Percentiles rank a stretch among this genome's conserved stretches.
Evolutionary conservation across 306 rosid genomes (phyloP).

Genomic region (Lupinus albus): DNA sequence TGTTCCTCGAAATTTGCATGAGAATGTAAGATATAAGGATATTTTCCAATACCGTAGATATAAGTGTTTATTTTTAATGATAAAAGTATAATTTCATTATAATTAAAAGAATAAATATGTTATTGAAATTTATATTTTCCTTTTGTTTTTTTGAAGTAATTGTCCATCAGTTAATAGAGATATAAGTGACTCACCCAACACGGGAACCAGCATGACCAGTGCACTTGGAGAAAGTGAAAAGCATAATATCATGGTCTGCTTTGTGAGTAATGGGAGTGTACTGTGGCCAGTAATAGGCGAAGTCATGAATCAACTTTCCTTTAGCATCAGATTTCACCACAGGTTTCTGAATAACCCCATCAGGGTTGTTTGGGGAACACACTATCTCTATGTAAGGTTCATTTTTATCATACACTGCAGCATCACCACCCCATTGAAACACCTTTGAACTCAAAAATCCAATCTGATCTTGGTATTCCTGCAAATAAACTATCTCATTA

Average conservation of each 20-base stretch:
- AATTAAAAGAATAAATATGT: too few species aligned
- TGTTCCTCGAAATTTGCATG: too few species aligned
- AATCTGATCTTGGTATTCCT: slow-evolving; percentile 65
- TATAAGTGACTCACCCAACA: slow-evolving; percentile 56
- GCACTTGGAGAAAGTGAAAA: slow-evolving; percentile 83
- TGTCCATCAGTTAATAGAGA: too few species aligned
- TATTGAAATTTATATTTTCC: too few species aligned
- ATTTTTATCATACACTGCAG: slow-evolving; percentile 47
- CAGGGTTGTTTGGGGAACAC: slow-evolving; percentile 79
- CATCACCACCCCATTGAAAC: slow-evolving; percentile 82
- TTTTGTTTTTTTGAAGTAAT: too few species aligned
- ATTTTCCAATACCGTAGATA: too few species aligned
- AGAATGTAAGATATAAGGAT: too few species aligned
- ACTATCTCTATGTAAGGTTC: slow-evolving; percentile 78
- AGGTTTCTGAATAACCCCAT: slow-evolving; percentile 53
- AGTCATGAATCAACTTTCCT: slow-evolving; percentile 62
- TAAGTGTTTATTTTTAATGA: too few species aligned
- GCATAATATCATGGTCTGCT: slow-evolving; percentile 63
- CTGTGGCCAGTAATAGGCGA: slow-evolving; percentile 92
- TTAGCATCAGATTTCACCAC: slow-evolving; percentile 44
- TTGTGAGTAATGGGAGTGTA: slow-evolving; percentile 67
- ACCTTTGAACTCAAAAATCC: slow-evolving; percentile 50
- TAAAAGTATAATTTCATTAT: too few species aligned
- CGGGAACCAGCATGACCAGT: slow-evolving; percentile 94
- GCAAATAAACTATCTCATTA: neutral